phyloP scores from a whole-genome alignment of 148 eudicot genomes.

The Chenopodium formosanum region DNA sequence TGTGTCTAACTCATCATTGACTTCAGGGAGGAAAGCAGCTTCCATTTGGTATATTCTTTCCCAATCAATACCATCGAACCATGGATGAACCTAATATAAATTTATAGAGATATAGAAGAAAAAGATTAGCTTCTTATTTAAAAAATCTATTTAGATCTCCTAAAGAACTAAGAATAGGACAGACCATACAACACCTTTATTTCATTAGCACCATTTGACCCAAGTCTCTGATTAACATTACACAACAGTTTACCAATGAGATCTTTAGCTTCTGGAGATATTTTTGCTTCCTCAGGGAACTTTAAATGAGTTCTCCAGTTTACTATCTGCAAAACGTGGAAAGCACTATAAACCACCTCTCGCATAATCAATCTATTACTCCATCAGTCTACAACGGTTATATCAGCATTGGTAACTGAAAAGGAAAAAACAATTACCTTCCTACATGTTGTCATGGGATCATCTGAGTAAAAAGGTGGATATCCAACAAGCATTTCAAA shows the following conservation, averaged over 20 bases:
- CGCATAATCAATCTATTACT: neutral
- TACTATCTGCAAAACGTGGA: slow-evolving; percentile 57
- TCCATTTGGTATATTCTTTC: slow-evolving; percentile 83
- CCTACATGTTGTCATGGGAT: slow-evolving; percentile 95
- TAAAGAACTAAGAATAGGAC: slow-evolving; percentile 38
- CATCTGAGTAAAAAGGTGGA: slow-evolving; percentile 98
- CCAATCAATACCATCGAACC: slow-evolving; percentile 85
- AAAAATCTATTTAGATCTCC: slow-evolving; percentile 3
- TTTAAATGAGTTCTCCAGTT: slow-evolving; percentile 92
- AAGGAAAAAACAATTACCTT: slow-evolving; percentile 47
- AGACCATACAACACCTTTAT: slow-evolving; percentile 87
- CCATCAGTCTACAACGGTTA: neutral
- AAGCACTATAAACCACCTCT: slow-evolving; percentile 9
- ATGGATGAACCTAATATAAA: slow-evolving; percentile 58
- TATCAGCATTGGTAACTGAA: neutral
- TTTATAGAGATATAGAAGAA: slow-evolving; percentile 4
- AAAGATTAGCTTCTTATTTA: neutral
- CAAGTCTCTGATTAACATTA: slow-evolving; percentile 84
- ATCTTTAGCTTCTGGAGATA: slow-evolving; percentile 85
- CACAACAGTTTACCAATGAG: slow-evolving; percentile 82
- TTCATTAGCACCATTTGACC: slow-evolving; percentile 86
- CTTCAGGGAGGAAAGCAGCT: slow-evolving; percentile 95
- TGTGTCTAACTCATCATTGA: slow-evolving; percentile 91
- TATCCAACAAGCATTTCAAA: slow-evolving; percentile 96
- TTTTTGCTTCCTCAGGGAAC: slow-evolving; percentile 87